Percentiles rank a stretch among this genome's conserved stretches.
Evolutionary conservation across 1,284 basidiomycete species (phyloP).

Genomic region (Crucibulum parvulum): DNA sequence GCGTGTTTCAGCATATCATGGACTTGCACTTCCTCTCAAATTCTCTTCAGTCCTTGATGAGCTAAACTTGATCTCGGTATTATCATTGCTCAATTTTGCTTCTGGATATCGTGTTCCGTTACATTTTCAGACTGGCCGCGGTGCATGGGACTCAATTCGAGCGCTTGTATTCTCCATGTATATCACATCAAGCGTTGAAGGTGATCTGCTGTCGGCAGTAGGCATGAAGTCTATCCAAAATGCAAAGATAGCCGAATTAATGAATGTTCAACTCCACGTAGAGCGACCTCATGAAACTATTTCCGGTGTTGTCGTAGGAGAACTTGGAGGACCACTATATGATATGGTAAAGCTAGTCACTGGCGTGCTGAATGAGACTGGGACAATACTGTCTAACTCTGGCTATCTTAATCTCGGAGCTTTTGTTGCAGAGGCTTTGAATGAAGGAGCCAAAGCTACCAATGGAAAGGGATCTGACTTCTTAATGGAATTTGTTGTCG

Average conservation of each 20-base stretch:
- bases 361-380: slow-evolving; percentile 74
- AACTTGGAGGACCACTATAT: slow-evolving; percentile 75
- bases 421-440: slow-evolving; percentile 73
- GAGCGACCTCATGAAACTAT: slow-evolving; percentile 78
- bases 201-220: slow-evolving; percentile 68
- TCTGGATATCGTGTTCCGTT: slow-evolving; percentile 80
- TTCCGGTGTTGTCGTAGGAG: slow-evolving; percentile 76
- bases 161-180: slow-evolving; percentile 76
- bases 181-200: slow-evolving; percentile 65
- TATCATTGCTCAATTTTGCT: slow-evolving; percentile 82
- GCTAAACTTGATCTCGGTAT: slow-evolving; percentile 74
- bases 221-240: slow-evolving; percentile 64
- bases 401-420: slow-evolving; percentile 77
- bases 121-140: slow-evolving; percentile 71
- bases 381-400: slow-evolving; percentile 61
- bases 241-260: slow-evolving; percentile 72
- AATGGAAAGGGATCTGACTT: slow-evolving; percentile 37
- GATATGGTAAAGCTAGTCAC: slow-evolving; percentile 77
- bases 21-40: slow-evolving; percentile 76
- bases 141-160: slow-evolving; percentile 83
- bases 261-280: slow-evolving; percentile 71
- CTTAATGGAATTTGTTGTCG: slow-evolving; percentile 65
- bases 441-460: slow-evolving; percentile 54
- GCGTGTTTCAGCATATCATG: slow-evolving; percentile 67
- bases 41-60: slow-evolving; percentile 76